Base-by-base conservation (phyloP, 192 early-diverging fungal species). In the Gigaspora rosea region DNA sequence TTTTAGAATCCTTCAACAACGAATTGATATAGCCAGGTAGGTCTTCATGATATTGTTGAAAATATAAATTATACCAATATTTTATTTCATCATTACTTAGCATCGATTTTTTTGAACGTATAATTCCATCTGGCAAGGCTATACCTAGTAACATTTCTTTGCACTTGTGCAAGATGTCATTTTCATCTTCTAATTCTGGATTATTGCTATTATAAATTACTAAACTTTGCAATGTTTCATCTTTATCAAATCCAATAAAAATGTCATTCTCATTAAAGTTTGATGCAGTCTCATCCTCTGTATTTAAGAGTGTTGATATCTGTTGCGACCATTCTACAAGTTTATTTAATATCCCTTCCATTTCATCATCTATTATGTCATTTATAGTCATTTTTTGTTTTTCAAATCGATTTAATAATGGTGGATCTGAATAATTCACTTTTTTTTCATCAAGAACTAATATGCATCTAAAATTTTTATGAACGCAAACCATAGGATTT, bases 171-270 rank as follows among this genome's bases (percentile, higher is more conserved):
- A 63, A 27, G 56, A 79, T 79, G 15, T 13, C 48, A 3, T 6
- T 41, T 16, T 56, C 49, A 41, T 52, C 35, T 15, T 62, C 12
- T 4, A 0, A 10, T 6, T 65, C 32, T 4, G 51, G 63, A 67
- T 76, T 67, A 12, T 76, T 41, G 3, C 12, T 59, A 48, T 22
- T 20, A 47, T 76, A 3, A 15, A 76, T 47, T 15, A 76, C 75
- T 66, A 76, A 57, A 57, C 78, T 79, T 51, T 66, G 71, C 9
- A 79, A 13, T 15, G 72, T 75, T 32, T 74, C 71, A 12, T 50
- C 62, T 18, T n/a, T 6, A 22, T 73, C 35, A 54, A 65, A 79
- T 8, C 78, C 78, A 75, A 78, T 50, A 10, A 78, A 78, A 18
- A 78, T 12, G 49, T 78, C 78, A 9, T 72, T 64, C 18, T 64